Conservation (phyloP, 2,329 filamentous ascomycete species). For the Dactylellina cionopaga region DNA sequence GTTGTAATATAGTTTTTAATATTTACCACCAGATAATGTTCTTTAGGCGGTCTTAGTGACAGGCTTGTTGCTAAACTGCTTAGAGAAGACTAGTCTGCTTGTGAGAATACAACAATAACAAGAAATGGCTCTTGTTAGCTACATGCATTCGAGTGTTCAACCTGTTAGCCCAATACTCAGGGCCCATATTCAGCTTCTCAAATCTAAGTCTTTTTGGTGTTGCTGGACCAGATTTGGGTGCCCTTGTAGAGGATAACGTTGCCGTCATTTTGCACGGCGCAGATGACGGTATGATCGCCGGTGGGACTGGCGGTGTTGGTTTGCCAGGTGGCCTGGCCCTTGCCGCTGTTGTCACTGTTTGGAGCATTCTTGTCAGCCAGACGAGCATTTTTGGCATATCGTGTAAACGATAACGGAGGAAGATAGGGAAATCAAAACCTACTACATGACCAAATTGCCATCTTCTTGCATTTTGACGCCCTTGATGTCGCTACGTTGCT, state of each 20-base stretch:
- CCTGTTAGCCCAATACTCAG: too few relatives aligned
- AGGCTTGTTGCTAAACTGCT: too few relatives aligned
- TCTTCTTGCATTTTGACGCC: constrained; percentile 58
- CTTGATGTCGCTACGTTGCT: constrained; percentile 58
- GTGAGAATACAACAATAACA: too few relatives aligned
- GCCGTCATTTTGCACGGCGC: constrained; percentile 59
- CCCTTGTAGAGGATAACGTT: constrained; percentile 60
- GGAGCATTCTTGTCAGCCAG: background rate
- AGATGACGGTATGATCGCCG: constrained; percentile 55
- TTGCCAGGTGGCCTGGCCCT: constrained; percentile 57
- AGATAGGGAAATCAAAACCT: constrained; percentile 49
- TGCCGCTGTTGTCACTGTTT: constrained; percentile 30
- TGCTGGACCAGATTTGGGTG: constrained; percentile 58
- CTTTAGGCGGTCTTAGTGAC: too few relatives aligned
- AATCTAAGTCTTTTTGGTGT: constrained; percentile 54
- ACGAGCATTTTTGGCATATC: background rate
- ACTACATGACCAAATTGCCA: constrained; percentile 60
- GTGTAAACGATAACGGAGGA: background rate
- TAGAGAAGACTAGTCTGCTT: too few relatives aligned
- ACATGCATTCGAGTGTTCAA: too few relatives aligned
- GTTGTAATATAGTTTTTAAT: too few relatives aligned
- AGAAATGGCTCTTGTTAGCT: too few relatives aligned
- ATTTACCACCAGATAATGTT: too few relatives aligned
- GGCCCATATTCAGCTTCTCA: too few relatives aligned
- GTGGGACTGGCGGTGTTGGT: constrained; percentile 56